phyloP scores from a whole-genome alignment of 371 early-diverging fungal species.

The Rhizopus arrhizus region DNA sequence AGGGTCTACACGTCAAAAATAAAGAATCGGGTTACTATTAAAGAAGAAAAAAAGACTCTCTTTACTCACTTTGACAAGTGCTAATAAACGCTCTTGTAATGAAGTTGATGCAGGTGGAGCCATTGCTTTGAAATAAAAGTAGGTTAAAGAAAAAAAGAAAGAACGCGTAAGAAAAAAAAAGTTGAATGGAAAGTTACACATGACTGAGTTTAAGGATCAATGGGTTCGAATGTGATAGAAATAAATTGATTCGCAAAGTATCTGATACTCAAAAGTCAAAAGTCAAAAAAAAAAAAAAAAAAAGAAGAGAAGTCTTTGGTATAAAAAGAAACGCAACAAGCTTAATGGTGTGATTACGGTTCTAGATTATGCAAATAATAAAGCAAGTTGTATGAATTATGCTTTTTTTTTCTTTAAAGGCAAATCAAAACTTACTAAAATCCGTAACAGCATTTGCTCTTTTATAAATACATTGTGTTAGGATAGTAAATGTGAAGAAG shows the following conservation, averaged over 20 bases:
- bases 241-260: not conserved
- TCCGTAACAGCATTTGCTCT: no score
- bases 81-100: slow-evolving; percentile 27
- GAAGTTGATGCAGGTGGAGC: slow-evolving; percentile 29
- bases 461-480: no score
- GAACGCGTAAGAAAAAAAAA: slow-evolving; percentile 2
- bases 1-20: slow-evolving; percentile 42
- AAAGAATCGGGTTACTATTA: not conserved
- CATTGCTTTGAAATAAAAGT: slow-evolving; percentile 22
- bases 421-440: no score
- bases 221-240: not conserved
- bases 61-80: slow-evolving; percentile 27
- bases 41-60: no score
- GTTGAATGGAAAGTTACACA: slow-evolving; percentile 7
- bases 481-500: no score
- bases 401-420: no score
- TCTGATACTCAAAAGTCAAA: no score
- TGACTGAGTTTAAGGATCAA: slow-evolving; percentile 1
- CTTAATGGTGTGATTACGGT: no score
- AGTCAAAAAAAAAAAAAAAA: not conserved
- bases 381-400: no score
- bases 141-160: slow-evolving; percentile 11
- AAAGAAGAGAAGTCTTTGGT: no score
- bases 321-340: no score
- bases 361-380: no score